Evolutionary conservation across 2,329 filamentous ascomycete genomes (phyloP).

Genomic region (Teratosphaeria nubilosa): DNA sequence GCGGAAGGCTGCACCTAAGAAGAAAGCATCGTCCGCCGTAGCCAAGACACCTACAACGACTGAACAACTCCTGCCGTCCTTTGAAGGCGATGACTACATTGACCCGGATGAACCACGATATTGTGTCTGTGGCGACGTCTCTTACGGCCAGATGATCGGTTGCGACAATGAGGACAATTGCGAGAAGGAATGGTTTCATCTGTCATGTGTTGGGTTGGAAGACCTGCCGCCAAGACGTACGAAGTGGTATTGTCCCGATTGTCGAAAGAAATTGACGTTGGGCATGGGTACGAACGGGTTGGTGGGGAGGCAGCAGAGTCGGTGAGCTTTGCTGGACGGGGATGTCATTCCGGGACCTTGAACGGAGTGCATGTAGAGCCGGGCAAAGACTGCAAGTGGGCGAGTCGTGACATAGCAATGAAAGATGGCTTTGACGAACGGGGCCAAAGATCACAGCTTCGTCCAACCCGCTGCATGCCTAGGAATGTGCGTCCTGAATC

Average conservation of each 20-base stretch:
- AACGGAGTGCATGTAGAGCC: not conserved
- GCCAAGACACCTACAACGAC: slow-evolving; percentile 6
- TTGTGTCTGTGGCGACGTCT: slow-evolving; percentile 69
- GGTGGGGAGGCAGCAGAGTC: slow-evolving; percentile 3
- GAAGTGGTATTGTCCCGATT: slow-evolving; percentile 80
- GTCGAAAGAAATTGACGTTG: slow-evolving; percentile 42
- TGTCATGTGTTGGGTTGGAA: slow-evolving; percentile 62
- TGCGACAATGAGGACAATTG: slow-evolving; percentile 73
- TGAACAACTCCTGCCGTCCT: not conserved
- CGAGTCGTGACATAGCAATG: too few relatives aligned
- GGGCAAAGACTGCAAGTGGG: too few relatives aligned
- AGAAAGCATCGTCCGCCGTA: slow-evolving; percentile 40
- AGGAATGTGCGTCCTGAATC: too few relatives aligned
- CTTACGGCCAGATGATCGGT: slow-evolving; percentile 72
- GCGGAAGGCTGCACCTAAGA: slow-evolving; percentile 58
- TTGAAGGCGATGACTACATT: slow-evolving; percentile 36
- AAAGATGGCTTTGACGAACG: too few relatives aligned
- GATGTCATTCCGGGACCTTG: too few relatives aligned
- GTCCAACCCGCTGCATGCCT: too few relatives aligned
- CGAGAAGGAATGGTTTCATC: slow-evolving; percentile 76
- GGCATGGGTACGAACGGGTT: slow-evolving; percentile 19
- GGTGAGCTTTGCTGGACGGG: not conserved
- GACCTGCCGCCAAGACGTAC: slow-evolving; percentile 61
- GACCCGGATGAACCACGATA: slow-evolving; percentile 68
- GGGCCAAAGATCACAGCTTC: too few relatives aligned